Percentiles rank a stretch among this genome's conserved stretches.
phyloP scores from a whole-genome alignment of 164 flowering plant genomes.

The Liquidambar formosana region DNA sequence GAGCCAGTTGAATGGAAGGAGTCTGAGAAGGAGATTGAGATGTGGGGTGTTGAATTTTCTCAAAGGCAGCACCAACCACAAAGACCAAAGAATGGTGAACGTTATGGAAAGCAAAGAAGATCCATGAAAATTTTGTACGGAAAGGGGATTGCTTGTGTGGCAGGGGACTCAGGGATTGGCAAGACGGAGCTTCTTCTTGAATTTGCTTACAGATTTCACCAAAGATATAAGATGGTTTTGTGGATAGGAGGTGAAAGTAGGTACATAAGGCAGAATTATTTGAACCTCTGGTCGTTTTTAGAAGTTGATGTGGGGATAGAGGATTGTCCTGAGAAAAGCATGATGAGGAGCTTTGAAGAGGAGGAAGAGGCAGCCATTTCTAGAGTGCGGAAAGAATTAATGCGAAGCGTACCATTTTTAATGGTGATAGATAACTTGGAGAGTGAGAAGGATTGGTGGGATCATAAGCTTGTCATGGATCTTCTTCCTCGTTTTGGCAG shows the following conservation, averaged over 20 bases:
- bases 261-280: conserved; percentile 10
- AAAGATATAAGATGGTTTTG: conserved; percentile 8
- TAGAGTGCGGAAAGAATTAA: conserved; percentile 75
- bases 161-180: conserved; percentile 4
- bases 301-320: conserved; percentile 12
- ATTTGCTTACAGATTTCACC: conserved; percentile 9
- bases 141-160: conserved; percentile 5
- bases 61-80: not conserved
- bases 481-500: conserved; percentile 92
- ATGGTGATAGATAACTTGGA: conserved; percentile 87
- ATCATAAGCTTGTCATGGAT: conserved; percentile 74
- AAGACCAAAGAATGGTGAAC: not conserved
- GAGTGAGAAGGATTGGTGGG: conserved; percentile 98
- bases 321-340: conserved; percentile 43
- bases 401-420: conserved; percentile 83
- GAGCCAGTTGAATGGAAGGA: not conserved
- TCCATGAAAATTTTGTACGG: not conserved
- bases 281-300: conserved; percentile 4
- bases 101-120: not conserved
- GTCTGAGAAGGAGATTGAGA: not conserved
- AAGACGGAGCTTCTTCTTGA: conserved; percentile 5
- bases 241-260: conserved; percentile 14
- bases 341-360: conserved; percentile 75
- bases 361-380: conserved; percentile 80
- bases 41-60: not conserved